A percentile compares a stretch with the other conserved stretches of the same genome.
These are phyloP conservation scores for Plantago ovata DNA, from an alignment of 257 asterid genomes.

Conservation along the genomic window DNA sequence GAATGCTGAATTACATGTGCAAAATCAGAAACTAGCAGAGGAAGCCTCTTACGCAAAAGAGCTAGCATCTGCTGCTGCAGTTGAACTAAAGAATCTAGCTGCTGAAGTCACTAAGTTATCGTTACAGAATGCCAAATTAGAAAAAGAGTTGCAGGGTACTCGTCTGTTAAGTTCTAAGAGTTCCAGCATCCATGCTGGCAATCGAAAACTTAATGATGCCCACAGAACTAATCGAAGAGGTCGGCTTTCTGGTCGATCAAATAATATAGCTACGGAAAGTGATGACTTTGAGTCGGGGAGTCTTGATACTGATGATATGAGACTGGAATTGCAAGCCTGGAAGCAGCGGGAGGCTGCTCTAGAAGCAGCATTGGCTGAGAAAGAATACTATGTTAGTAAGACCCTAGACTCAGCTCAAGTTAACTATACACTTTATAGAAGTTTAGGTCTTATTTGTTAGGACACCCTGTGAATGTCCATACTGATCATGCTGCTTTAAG, in stretches of 20 bases:
- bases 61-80: conserved; percentile 96
- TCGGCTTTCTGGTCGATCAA: conserved; percentile 47
- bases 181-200: conserved; percentile 14
- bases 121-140: conserved; percentile 65
- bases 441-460: too few relatives aligned
- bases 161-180: conserved; percentile 53
- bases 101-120: conserved; percentile 90
- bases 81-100: conserved; percentile 80
- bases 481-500: too few relatives aligned
- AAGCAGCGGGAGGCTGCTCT: conserved; percentile 73
- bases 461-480: too few relatives aligned
- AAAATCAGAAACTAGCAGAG: conserved; percentile 78
- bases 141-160: conserved; percentile 66
- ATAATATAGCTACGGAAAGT: conserved; percentile 36
- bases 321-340: conserved; percentile 84
- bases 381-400: too few relatives aligned
- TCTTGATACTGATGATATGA: conserved; percentile 65
- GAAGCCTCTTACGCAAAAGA: conserved; percentile 96
- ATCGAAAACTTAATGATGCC: conserved; percentile 50
- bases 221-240: conserved; percentile 55
- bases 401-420: too few relatives aligned
- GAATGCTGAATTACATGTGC: conserved; percentile 72
- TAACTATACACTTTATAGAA: too few relatives aligned
- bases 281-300: conserved; percentile 74
- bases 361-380: conserved; percentile 86